A percentile compares a stretch with the other conserved stretches of the same genome.
phyloP scores from a whole-genome alignment of 1,284 basidiomycete species.

The Ceratobasidium sp. region DNA sequence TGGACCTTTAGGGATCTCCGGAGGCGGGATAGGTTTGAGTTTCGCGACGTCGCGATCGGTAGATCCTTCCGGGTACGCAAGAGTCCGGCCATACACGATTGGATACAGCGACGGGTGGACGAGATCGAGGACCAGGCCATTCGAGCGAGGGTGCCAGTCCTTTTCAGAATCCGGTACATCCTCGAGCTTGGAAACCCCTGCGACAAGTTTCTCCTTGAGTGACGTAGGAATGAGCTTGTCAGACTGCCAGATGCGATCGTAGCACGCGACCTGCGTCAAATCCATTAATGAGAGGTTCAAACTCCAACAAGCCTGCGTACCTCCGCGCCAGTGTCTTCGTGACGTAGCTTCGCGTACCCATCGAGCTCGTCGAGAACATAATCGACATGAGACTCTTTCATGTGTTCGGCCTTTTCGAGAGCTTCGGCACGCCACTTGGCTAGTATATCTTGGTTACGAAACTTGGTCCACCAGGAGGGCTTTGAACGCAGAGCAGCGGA shows the following conservation, averaged over 20 bases:
- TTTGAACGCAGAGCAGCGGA: constrained; percentile 62
- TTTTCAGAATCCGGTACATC: constrained; percentile 58
- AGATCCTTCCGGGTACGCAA: constrained; percentile 26
- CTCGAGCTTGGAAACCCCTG: constrained; percentile 56
- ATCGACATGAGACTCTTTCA: constrained; percentile 63
- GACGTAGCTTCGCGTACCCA: constrained; percentile 63
- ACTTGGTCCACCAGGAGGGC: constrained; percentile 61
- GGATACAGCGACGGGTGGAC: constrained; percentile 55
- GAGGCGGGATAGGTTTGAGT: constrained; percentile 1
- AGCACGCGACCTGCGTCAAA: constrained; percentile 61
- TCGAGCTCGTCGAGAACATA: constrained; percentile 66
- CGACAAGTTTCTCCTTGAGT: constrained; percentile 47
- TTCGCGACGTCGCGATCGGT: not conserved
- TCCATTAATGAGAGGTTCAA: not conserved
- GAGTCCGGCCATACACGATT: constrained; percentile 57
- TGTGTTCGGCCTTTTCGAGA: constrained; percentile 53
- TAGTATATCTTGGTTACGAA: constrained; percentile 54
- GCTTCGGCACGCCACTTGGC: constrained; percentile 58
- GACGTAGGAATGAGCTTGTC: constrained; percentile 53
- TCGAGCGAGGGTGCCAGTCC: constrained; percentile 65
- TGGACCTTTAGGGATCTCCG: not conserved
- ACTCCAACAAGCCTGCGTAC: constrained; percentile 51
- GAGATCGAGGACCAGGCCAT: constrained; percentile 60
- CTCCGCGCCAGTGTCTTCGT: constrained; percentile 57
- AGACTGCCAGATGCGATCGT: constrained; percentile 68